Percentiles rank a stretch among this genome's conserved stretches.
phyloP scores from a whole-genome alignment of 202 grass and related monocot genomes.

The Elaeis oleifera region DNA sequence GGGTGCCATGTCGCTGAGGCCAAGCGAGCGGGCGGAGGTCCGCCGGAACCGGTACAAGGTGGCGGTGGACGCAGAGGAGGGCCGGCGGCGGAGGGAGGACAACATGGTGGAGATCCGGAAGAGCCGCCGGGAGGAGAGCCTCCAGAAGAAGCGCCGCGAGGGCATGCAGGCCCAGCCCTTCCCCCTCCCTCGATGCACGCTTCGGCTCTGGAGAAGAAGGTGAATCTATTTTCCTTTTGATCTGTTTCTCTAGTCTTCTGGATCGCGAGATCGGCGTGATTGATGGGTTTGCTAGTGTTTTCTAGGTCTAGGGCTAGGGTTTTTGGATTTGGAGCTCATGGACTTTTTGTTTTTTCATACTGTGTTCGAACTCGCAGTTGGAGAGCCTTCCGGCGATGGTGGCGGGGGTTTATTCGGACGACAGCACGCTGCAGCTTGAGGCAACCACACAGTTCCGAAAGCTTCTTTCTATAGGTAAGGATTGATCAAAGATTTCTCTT shows the following conservation, averaged over 20 bases:
- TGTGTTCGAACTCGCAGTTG: constrained; percentile 33
- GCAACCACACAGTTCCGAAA: constrained; percentile 87
- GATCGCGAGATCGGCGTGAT: background rate
- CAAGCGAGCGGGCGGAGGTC: constrained; percentile 59
- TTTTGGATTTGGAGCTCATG: background rate
- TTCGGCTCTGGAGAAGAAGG: constrained; percentile 66
- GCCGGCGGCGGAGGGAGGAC: constrained; percentile 67
- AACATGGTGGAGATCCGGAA: constrained; percentile 86
- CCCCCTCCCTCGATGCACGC: constrained; percentile 21
- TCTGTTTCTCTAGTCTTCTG: background rate
- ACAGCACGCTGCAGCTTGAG: constrained; percentile 59
- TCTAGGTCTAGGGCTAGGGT: background rate
- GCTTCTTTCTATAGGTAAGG: constrained; percentile 83
- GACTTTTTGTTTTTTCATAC: background rate
- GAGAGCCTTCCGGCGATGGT: constrained; percentile 80
- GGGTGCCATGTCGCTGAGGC: constrained; percentile 61
- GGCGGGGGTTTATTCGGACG: constrained; percentile 66
- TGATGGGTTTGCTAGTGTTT: background rate
- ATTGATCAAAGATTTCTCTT: too few relatives aligned
- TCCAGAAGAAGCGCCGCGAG: constrained; percentile 71
- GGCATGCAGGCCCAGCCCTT: constrained; percentile 32
- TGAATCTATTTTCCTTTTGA: background rate
- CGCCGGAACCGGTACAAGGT: constrained; percentile 76
- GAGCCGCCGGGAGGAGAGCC: constrained; percentile 62
- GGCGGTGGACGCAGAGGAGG: constrained; percentile 76